phyloP scores from a whole-genome alignment of 345 rosid species.

The Geranium brycei region DNA sequence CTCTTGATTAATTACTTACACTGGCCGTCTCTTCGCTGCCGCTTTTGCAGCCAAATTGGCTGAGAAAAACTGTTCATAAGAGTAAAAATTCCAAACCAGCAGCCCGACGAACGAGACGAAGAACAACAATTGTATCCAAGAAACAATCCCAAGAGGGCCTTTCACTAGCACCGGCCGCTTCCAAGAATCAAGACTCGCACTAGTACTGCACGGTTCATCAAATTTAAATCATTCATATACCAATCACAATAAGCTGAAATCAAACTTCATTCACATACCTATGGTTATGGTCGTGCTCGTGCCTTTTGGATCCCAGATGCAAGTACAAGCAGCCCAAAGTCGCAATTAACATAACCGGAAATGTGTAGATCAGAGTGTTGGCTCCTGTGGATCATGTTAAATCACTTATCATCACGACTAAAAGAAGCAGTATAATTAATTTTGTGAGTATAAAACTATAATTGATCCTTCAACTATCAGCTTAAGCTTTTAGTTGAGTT shows the following conservation, averaged over 20 bases:
- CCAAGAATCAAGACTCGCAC: conserved; percentile 12
- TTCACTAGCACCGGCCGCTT: conserved; percentile 53
- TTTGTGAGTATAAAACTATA: no score
- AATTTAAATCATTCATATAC: neutral
- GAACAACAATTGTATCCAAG: conserved; percentile 44
- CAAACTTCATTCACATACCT: conserved; percentile 9
- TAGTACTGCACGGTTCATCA: conserved; percentile 9
- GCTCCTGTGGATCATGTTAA: neutral
- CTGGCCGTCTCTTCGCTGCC: conserved; percentile 18
- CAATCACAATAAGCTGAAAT: neutral
- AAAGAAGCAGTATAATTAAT: no score
- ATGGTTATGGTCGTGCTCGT: neutral
- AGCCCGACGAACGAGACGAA: conserved; percentile 56
- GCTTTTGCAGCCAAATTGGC: conserved; percentile 25
- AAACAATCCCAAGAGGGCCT: conserved; percentile 81
- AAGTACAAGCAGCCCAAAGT: conserved; percentile 42
- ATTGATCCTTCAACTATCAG: no score
- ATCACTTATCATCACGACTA: no score
- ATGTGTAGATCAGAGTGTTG: conserved; percentile 26
- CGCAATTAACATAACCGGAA: conserved; percentile 55
- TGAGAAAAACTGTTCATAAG: conserved; percentile 27
- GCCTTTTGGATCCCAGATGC: conserved; percentile 31
- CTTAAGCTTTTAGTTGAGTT: no score
- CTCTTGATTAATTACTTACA: conserved; percentile 24
- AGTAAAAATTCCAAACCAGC: conserved; percentile 44